Evolutionary conservation across 306 rosid genomes (phyloP).

Genomic region (Dryas alaskensis): DNA sequence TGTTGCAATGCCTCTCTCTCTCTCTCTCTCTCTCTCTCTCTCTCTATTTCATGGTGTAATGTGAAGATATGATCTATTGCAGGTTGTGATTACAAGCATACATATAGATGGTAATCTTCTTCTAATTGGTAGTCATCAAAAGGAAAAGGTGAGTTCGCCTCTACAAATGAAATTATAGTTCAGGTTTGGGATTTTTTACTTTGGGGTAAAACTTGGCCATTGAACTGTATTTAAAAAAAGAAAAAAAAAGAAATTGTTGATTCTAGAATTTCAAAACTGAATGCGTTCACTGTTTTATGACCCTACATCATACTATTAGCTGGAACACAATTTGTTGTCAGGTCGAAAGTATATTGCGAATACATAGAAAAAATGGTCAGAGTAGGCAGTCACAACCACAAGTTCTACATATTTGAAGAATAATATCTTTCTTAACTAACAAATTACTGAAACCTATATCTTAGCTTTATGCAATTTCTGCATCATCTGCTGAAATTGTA

Average conservation of each 20-base stretch:
- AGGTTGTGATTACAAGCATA: slow-evolving; percentile 81
- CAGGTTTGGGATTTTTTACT: background rate
- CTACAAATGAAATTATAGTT: background rate
- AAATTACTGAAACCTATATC: too few species aligned
- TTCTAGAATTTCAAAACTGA: background rate
- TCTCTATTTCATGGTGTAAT: background rate
- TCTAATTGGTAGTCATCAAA: slow-evolving; percentile 62
- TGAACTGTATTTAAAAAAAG: background rate
- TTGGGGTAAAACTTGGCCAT: background rate
- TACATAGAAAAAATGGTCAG: too few species aligned
- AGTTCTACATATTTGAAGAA: too few species aligned
- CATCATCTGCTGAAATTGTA: too few species aligned
- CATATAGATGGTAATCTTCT: slow-evolving; percentile 48
- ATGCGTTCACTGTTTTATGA: background rate
- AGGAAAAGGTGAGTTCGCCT: slow-evolving; percentile 34
- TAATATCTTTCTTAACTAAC: too few species aligned
- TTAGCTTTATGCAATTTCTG: too few species aligned
- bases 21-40: background rate
- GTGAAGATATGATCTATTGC: slow-evolving; percentile 18
- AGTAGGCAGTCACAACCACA: too few species aligned
- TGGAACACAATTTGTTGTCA: background rate
- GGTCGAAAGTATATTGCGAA: too few species aligned
- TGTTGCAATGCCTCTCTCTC: background rate
- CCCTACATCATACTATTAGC: background rate
- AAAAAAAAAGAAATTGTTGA: background rate